Evolutionary conservation across 495 filamentous ascomycete genomes (phyloP), one percentile per base, ranked within the genome.

Genomic region (Penicillium steckii): DNA sequence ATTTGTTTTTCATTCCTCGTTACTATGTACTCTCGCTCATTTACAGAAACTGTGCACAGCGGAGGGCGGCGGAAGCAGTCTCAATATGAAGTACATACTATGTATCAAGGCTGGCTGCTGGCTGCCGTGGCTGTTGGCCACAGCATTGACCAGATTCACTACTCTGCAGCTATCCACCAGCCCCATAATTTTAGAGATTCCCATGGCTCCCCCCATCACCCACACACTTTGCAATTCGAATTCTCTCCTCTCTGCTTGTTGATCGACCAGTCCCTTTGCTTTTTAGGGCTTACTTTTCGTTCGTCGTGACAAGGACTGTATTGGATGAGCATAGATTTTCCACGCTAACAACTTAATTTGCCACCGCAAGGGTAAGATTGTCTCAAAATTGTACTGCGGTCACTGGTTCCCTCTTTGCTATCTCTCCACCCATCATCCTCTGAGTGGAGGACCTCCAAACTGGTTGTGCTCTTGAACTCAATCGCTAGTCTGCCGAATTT

Each of bases 1-100:
- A 49, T 46, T 46, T 52, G 48, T 62, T 60, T 59, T 58, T 53
- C 62, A 66, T 66, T 66, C 62, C 57, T 63, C 51, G 60, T 66
- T 62, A 53, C 62, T 41, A 45, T 44, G 62, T 19, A 35, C 46
- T 22, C n/a, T 17, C 8, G 35, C 2, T 17, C 37, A 57, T 49
- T 33, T 55, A 19, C 22, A 3, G 24, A 44, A n/a, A n/a, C n/a
- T n/a, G 48, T 17, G 26, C 29, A 12, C 35, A 22, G 24, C 18
- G 35, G 29, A 32, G 29, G n/a, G n/a, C n/a, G n/a, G n/a, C n/a
- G n/a, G n/a, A n/a, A n/a, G n/a, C n/a, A n/a, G n/a, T n/a, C n/a
- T n/a, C n/a, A n/a, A n/a, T 27, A 27, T 27, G 26, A 10, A 27
- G 26, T 27, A 27, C 10, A 4, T 27, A 27, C 26, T 5, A 27